These are phyloP conservation scores for Schizothecium vesticola DNA, from an alignment of 495 filamentous ascomycete species.

Conservation along the genomic window DNA sequence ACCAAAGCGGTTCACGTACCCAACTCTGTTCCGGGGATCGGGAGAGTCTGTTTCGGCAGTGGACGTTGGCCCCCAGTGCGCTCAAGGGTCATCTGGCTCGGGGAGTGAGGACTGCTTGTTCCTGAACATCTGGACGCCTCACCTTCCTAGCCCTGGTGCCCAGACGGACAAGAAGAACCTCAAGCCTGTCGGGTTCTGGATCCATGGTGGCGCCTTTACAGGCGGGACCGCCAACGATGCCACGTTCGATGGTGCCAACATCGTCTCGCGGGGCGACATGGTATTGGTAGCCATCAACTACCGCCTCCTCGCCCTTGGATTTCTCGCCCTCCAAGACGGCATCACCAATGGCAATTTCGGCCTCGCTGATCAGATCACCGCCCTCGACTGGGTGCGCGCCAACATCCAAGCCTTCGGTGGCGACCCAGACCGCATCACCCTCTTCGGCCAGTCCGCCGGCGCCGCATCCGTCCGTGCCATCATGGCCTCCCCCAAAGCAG, in stretches of 20 bases:
- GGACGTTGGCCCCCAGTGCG: conserved; percentile 36
- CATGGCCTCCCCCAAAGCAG: conserved; percentile 46
- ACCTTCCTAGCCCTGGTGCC: conserved; percentile 35
- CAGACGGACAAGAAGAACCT: conserved; percentile 20
- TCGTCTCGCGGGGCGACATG: conserved; percentile 49
- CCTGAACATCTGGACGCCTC: conserved; percentile 51
- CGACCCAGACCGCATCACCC: conserved; percentile 53
- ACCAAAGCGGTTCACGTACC: conserved; percentile 37
- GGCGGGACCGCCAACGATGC: conserved; percentile 37
- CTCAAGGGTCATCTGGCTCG: conserved; percentile 31
- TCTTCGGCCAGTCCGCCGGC: conserved; percentile 53
- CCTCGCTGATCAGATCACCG: conserved; percentile 51
- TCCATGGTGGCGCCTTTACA: conserved; percentile 41
- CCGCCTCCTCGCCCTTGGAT: conserved; percentile 58
- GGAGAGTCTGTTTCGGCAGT: conserved; percentile 34
- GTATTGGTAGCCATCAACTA: conserved; percentile 63
- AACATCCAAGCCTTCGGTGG: conserved; percentile 60
- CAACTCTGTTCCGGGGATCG: conserved; percentile 29
- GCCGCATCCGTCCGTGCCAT: conserved; percentile 49
- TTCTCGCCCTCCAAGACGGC: conserved; percentile 42
- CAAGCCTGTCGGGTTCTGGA: conserved; percentile 50
- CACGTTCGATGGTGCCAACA: conserved; percentile 43
- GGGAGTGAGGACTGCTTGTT: conserved; percentile 48
- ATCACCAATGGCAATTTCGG: conserved; percentile 52
- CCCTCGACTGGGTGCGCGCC: conserved; percentile 59